Percentiles rank a stretch among this genome's conserved stretches.
phyloP scores from a whole-genome alignment of 176 grass and related monocot genomes.

The Stipa capillata region DNA sequence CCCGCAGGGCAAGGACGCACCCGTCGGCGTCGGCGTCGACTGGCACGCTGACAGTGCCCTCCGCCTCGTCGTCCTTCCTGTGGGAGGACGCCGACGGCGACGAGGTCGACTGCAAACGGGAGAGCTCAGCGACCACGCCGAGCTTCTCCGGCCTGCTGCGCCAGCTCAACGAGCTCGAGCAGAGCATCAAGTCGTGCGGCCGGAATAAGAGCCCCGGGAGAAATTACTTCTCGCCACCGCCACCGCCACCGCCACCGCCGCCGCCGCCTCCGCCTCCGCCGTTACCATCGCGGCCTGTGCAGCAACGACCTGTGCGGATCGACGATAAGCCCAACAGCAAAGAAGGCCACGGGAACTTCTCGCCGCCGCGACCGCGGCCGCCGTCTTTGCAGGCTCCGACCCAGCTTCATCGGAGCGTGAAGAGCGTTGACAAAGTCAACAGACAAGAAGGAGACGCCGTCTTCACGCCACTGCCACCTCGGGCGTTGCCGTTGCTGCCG shows the following conservation, averaged over 20 bases:
- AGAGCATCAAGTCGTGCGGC: slow-evolving; percentile 42
- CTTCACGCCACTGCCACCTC: background rate
- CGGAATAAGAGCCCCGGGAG: slow-evolving; percentile 24
- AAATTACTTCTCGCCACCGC: background rate
- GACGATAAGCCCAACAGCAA: background rate
- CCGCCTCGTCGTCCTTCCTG: slow-evolving; percentile 42
- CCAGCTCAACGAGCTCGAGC: slow-evolving; percentile 71
- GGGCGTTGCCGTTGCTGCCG: background rate
- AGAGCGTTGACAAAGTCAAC: slow-evolving; percentile 18
- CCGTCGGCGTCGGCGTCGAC: slow-evolving; percentile 21
- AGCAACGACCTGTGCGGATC: background rate
- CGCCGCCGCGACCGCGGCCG: background rate
- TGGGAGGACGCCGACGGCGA: slow-evolving; percentile 31
- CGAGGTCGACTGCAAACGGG: slow-evolving; percentile 29
- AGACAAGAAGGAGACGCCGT: background rate
- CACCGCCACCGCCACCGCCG: too few species aligned
- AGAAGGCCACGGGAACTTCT: slow-evolving; percentile 23
- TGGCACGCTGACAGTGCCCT: slow-evolving; percentile 44
- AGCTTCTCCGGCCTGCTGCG: slow-evolving; percentile 62
- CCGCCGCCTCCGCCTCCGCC: background rate
- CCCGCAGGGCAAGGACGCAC: slow-evolving; percentile 14
- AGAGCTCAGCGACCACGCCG: slow-evolving; percentile 12
- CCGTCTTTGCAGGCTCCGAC: background rate
- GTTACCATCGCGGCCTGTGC: background rate
- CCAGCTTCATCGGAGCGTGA: slow-evolving; percentile 14